Evolutionary conservation across 1,284 basidiomycete genomes (phyloP).

Genomic region (Leccinum ponderosum): DNA sequence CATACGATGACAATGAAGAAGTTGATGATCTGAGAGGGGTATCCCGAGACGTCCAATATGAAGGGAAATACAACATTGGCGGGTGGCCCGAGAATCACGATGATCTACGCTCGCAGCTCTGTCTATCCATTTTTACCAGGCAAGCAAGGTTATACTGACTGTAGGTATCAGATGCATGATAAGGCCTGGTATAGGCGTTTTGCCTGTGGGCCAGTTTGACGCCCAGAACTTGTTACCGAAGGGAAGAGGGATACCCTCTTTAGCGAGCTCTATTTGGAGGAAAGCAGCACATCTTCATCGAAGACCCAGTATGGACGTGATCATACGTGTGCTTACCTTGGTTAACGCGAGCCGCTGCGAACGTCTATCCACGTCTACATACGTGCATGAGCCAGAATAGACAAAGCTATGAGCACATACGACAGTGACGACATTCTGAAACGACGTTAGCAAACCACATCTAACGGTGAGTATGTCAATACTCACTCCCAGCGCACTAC

Average conservation of each 20-base stretch:
- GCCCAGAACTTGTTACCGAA: constrained; percentile 41
- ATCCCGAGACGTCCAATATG: constrained; percentile 58
- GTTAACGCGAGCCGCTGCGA: constrained; percentile 45
- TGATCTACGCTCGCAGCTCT: constrained; percentile 34
- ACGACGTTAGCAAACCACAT: constrained; percentile 3
- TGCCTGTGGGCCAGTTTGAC: constrained; percentile 38
- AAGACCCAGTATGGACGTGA: not conserved
- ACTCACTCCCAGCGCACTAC: constrained; percentile 31
- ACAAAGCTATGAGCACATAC: constrained; percentile 16
- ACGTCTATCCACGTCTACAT: constrained; percentile 35
- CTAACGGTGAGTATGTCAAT: not conserved
- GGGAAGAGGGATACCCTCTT: constrained; percentile 41
- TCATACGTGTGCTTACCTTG: constrained; percentile 34
- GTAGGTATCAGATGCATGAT: constrained; percentile 36
- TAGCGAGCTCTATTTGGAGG: constrained; percentile 37
- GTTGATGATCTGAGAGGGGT: constrained; percentile 58
- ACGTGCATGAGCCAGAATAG: not conserved
- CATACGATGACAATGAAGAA: constrained; percentile 53
- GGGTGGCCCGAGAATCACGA: constrained; percentile 51
- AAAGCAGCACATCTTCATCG: not conserved
- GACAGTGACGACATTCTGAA: constrained; percentile 37
- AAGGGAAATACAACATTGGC: constrained; percentile 49
- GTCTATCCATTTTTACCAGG: not conserved
- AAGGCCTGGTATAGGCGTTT: constrained; percentile 40
- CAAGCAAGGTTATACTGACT: constrained; percentile 7